phyloP scores from a whole-genome alignment of 164 flowering plant species.

The Vitis rupestris region DNA sequence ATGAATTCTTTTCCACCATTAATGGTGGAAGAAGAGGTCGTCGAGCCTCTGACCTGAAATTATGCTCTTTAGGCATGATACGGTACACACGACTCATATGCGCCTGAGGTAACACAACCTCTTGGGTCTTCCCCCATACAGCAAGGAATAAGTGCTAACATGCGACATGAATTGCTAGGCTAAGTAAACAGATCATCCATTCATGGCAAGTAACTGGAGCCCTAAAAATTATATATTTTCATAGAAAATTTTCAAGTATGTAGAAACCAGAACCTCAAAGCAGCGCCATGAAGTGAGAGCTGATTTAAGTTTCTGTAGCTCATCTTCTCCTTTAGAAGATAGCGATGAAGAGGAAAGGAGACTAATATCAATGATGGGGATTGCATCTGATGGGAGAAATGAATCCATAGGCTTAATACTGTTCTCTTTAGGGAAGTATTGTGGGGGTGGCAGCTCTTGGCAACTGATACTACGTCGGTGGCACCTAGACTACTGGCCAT shows the following conservation, averaged over 20 bases:
- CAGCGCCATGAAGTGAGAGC: slow-evolving; percentile 40
- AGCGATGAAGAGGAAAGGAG: slow-evolving; percentile 5
- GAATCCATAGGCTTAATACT: background rate
- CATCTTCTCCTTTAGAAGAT: slow-evolving; percentile 7
- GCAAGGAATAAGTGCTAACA: too few species aligned
- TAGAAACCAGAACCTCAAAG: slow-evolving; percentile 36
- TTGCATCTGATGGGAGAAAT: slow-evolving; percentile 5
- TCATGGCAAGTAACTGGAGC: too few species aligned
- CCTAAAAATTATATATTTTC: background rate
- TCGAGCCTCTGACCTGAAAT: too few species aligned
- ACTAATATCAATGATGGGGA: slow-evolving; percentile 24
- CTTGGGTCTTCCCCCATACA: too few species aligned
- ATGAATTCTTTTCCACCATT: too few species aligned
- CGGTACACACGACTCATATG: too few species aligned
- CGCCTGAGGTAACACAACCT: too few species aligned
- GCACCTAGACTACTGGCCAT: background rate
- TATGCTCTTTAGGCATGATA: too few species aligned
- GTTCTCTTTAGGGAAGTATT: slow-evolving; percentile 6
- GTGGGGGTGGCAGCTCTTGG: slow-evolving; percentile 15
- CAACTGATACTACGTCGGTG: background rate
- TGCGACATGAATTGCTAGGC: too few species aligned
- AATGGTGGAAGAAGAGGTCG: too few species aligned
- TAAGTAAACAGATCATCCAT: too few species aligned
- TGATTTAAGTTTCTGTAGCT: slow-evolving; percentile 29
- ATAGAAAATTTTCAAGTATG: background rate